Evolutionary conservation across 768 basidiomycete genomes (phyloP).

Genomic region (Pleurotus tuoliensis): DNA sequence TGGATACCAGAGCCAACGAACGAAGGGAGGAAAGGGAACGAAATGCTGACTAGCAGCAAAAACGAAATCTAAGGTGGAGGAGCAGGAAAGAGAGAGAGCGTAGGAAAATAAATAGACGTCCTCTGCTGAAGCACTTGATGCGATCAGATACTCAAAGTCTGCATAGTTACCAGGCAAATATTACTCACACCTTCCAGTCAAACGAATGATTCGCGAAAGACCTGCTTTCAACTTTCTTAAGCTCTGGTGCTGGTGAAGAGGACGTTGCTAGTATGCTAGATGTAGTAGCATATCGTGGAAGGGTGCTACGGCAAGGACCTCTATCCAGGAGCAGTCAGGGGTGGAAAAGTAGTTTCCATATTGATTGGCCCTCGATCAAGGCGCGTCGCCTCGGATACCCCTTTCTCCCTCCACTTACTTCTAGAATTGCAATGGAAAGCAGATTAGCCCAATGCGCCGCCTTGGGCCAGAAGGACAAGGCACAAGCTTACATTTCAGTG

Average conservation of each 20-base stretch:
- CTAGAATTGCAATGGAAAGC: constrained; percentile 47
- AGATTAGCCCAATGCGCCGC: constrained; percentile 59
- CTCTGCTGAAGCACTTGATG: not conserved
- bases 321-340: too few relatives aligned
- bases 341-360: too few relatives aligned
- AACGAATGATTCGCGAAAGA: too few relatives aligned
- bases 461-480: constrained; percentile 84
- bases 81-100: constrained; percentile 3
- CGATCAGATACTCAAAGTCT: not conserved
- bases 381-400: too few relatives aligned
- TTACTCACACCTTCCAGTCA: not conserved
- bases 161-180: too few relatives aligned
- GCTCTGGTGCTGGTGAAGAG: too few relatives aligned
- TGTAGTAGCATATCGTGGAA: too few relatives aligned
- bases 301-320: too few relatives aligned
- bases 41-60: constrained; percentile 5
- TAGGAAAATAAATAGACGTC: constrained; percentile 11
- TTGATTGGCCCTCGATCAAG: too few relatives aligned
- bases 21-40: constrained; percentile 10
- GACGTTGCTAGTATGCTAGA: too few relatives aligned
- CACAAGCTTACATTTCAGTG: constrained; percentile 64
- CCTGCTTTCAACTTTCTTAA: too few relatives aligned
- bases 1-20: constrained; percentile 9
- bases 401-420: too few relatives aligned
- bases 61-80: constrained; percentile 6